Evolutionary conservation across 2,329 filamentous ascomycete species (phyloP).

Genomic region (Diaporthe batatas): DNA sequence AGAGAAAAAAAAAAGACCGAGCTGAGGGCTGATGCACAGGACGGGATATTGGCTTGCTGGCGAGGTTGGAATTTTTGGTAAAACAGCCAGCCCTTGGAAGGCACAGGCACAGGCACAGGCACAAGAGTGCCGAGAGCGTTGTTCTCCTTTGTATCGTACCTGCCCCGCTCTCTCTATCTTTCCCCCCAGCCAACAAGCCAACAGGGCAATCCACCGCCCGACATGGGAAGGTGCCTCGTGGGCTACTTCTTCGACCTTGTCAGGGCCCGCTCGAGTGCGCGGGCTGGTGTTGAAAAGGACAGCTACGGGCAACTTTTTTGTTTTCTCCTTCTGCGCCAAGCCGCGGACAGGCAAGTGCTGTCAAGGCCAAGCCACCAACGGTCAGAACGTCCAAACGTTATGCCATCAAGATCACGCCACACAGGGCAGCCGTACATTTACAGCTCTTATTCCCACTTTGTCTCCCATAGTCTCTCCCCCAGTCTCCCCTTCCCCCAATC

Average conservation of each 20-base stretch:
- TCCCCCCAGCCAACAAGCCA: background rate
- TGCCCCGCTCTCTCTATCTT: constrained; percentile 6
- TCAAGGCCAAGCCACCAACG: constrained; percentile 35
- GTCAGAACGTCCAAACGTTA: constrained; percentile 29
- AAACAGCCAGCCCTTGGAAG: constrained; percentile 18
- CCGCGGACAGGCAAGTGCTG: constrained; percentile 28
- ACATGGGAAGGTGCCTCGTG: constrained; percentile 28
- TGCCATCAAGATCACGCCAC: constrained; percentile 27
- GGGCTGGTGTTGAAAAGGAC: constrained; percentile 12
- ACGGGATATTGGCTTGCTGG: constrained; percentile 26
- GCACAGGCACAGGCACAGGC: background rate
- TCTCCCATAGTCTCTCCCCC: background rate
- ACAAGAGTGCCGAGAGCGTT: constrained; percentile 26
- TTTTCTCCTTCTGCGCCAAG: constrained; percentile 22
- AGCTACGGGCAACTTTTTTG: constrained; percentile 11
- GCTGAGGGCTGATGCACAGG: constrained; percentile 25
- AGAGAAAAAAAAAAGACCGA: constrained; percentile 17
- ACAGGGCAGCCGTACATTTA: constrained; percentile 11
- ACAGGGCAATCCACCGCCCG: constrained; percentile 4
- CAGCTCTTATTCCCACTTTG: constrained; percentile 5
- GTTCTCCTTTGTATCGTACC: constrained; percentile 31
- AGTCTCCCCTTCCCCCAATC: too few relatives aligned
- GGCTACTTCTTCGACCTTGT: constrained; percentile 28
- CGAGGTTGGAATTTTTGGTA: constrained; percentile 30
- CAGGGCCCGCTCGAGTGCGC: constrained; percentile 23